Evolutionary conservation across 768 basidiomycete species (phyloP), one percentile per base, ranked within the genome.

Genomic region (Daedalea quercina): DNA sequence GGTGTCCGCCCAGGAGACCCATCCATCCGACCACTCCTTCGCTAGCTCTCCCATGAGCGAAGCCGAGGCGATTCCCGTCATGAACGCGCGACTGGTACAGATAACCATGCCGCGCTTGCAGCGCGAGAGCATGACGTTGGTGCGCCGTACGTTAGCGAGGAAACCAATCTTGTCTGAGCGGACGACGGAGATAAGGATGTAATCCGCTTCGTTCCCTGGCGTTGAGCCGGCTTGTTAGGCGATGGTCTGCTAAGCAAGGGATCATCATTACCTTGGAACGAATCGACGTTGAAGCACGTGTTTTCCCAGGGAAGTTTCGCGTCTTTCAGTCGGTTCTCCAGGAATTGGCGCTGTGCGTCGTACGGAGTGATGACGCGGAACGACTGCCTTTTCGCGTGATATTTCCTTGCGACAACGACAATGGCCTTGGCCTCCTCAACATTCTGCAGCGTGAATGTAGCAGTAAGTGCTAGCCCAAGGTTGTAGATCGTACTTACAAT

Each of bases 111-210:
- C 59, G 23, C 54, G 52, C 51, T 68, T 65, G 58, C 65, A 67
- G 22, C 70, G 59, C 4, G 70, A 64, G 2, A 71, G 64, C 67
- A 71, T 68, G 34, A 71, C 70, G 51, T 71, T 71, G 12, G 62
- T 57, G 7, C 70, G 60, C 12, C 64, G 58, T 3, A 51, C 13
- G 34, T 64, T 60, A 17, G 25, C 34, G 23, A 71, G 55, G 59
- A 71, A 71, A 11, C 70, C 70, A n/a, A 63, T 43, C 28, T 56
- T 54, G 20, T 55, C 56, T 7, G 70, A 60, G 9, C 70, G 60
- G 1, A 70, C 69, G 37, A 65, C 46, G 3, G 68, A 70, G 25
- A 71, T 53, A 28, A 71, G 56, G 50, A 71, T 64, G 50, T 62
- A 59, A 25, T 68, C 66, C 4, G 55, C 65, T 50, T 71, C 70